These are phyloP conservation scores for Magnolia sinica DNA, from an alignment of 164 flowering plant species.

Conservation along the genomic window DNA sequence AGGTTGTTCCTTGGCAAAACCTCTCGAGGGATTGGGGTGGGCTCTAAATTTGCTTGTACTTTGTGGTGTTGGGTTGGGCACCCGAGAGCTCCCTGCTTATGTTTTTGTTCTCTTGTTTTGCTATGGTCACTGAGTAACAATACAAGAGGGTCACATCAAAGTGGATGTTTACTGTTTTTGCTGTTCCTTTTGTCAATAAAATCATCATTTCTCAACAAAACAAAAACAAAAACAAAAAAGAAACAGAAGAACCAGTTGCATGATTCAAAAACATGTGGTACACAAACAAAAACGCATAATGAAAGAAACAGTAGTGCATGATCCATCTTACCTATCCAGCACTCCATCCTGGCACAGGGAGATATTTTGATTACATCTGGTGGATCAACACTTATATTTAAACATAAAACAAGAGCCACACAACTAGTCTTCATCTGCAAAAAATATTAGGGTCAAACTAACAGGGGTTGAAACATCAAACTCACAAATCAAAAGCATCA, in stretches of 20 bases:
- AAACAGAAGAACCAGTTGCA: background rate
- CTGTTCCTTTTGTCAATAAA: no score
- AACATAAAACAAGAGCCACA: constrained; percentile 91
- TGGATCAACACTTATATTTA: constrained; percentile 95
- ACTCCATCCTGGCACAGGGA: constrained; percentile 98
- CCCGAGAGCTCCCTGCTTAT: no score
- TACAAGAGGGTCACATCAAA: no score
- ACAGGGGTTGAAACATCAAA: background rate
- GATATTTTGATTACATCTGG: constrained; percentile 98
- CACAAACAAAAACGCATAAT: background rate
- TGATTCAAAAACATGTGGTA: background rate
- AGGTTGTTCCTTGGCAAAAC: no score
- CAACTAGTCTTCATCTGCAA: constrained; percentile 99
- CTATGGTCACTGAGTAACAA: no score
- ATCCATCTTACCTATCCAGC: constrained; percentile 80
- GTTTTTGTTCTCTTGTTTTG: no score
- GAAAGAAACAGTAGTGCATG: background rate
- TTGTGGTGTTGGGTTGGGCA: no score
- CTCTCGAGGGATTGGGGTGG: no score
- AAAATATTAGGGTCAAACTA: constrained; percentile 17
- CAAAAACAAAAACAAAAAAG: no score
- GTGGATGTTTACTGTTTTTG: no score
- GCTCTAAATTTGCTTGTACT: no score
- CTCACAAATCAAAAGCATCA: background rate
- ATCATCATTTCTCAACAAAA: background rate